These are phyloP conservation scores for Daedaleopsis sinensis DNA, from an alignment of 768 basidiomycete genomes.

Conservation along the genomic window DNA sequence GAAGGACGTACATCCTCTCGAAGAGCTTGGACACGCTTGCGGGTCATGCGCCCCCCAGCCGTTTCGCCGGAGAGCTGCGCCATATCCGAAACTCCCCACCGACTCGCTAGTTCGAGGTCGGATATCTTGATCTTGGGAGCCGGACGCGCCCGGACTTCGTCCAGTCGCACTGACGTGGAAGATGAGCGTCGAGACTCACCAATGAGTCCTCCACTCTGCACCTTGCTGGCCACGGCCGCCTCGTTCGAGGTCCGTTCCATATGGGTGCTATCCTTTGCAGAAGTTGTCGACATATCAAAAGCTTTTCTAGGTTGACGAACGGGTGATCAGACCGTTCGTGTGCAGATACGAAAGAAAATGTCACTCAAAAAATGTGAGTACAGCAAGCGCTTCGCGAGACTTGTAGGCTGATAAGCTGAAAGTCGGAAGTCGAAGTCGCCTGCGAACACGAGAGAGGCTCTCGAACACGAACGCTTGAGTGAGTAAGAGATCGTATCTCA, in stretches of 20 bases:
- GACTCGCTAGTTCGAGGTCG: not conserved
- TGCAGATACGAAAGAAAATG: not conserved
- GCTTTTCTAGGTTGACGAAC: not conserved
- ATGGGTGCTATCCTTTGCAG: too few relatives aligned
- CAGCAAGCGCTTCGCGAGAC: not conserved
- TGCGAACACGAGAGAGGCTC: too few relatives aligned
- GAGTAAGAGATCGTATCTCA: too few relatives aligned
- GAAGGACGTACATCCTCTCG: not conserved
- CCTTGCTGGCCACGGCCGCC: not conserved
- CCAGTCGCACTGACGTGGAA: too few relatives aligned
- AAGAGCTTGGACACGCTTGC: not conserved
- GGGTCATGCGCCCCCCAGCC: not conserved
- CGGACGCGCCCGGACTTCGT: too few relatives aligned
- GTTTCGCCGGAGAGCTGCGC: not conserved
- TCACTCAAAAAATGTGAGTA: constrained; percentile 4
- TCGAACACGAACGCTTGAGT: not conserved
- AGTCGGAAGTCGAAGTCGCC: too few relatives aligned
- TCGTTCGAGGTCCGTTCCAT: not conserved
- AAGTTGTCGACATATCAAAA: not conserved
- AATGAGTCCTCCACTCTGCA: not conserved
- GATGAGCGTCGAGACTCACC: not conserved
- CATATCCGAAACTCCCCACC: not conserved
- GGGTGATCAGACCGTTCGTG: not conserved
- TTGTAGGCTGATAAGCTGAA: too few relatives aligned
- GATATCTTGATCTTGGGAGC: not conserved